Evolutionary conservation across 495 filamentous ascomycete genomes (phyloP), one percentile per base, ranked within the genome.

Genomic region (Hyaloscypha hepaticicola): DNA sequence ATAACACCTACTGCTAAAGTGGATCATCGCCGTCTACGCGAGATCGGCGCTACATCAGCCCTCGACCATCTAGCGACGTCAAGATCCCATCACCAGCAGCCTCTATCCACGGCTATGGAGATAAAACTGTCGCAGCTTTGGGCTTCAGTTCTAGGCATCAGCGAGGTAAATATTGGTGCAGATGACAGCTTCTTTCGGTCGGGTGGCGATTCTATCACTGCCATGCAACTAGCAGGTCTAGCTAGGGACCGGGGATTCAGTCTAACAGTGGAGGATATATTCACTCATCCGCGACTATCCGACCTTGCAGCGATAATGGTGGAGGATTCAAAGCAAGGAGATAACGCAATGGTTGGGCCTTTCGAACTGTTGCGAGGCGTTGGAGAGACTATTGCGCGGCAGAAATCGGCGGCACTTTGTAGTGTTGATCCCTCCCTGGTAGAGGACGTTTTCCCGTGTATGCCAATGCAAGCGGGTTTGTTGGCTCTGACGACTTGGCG

Each of bases 391-490:
- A 5, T 6, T 11, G 24, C 49, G 4, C 14, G 48, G 5, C 4
- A 16, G 3, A 31, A 61, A 34, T 26, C 48, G 25, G 11, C 57
- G 1, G n/a, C 34, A 16, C 6, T 55, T 24, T 69, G 63, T 41
- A 19, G 31, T 24, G 34, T 64, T 14, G 65, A 64, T 1, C 3
- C 48, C 7, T 77, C 76, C 2, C 79, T 79, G 26, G 76, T 89
- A n/a, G 79, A 83, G 48, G 86, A 92, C 71, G 72, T 87, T 0
- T 91, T 89, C 63, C 87, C 88, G 7, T 90, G 88, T 76, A 89
- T 85, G 5, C 81, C 89, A 12, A 75, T 90, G 1, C 90, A 93
- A 72, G 89, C 89, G 66, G 88, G 86, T 1, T 78, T 91, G 21
- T 77, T 90, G 72, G 84, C 85, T 1, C 72, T 88, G 2, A 88